Base-by-base conservation (phyloP, 2,329 filamentous ascomycete genomes). In the Nannizziopsis barbatae region DNA sequence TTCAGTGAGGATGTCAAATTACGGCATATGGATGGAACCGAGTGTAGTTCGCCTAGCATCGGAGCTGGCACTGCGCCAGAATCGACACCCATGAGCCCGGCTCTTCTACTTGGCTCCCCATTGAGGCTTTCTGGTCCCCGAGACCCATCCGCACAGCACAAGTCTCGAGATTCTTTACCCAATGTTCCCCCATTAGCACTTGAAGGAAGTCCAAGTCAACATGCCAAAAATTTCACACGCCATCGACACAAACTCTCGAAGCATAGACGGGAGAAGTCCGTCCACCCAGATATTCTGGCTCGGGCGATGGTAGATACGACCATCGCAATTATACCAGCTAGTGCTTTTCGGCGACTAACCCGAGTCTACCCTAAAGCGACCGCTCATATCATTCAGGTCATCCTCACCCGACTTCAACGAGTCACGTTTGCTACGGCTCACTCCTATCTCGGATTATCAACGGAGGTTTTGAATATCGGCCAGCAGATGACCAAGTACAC, bases 251-350 rank as follows among this genome's bases (percentile, higher is more conserved):
- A 50, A 48, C 61, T 61, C 12, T 66, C 70, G 30, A 77, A 55
- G 47, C 49, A 52, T 39, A 58, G 66, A 59, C 55, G 71, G 63
- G 58, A 55, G 15, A 83, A 82, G 55, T 96, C 92, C 11, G 88
- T 86, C 0, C 92, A 98, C 66, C 92, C 92, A 9, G 92, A 98
- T 60, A 92, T 98, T 53, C 87, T 98, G 55, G 92, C 90, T n/a
- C 79, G 92, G 55, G 92, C 92, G 5, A 93, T 88, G 12, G 84
- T 93, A 18, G 93, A 98, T 62, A 98, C 92, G 0, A 98, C 93
- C 0, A 95, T 98, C 65, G 92, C 92, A 5, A 93, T 98, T 54
- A 98, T 98, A 50, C 93, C 93, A 1, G 92, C 92, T 0, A 95
- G 88, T 62, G 93, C 92, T 2, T 98, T 98, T 59, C 81, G 88